Evolutionary conservation across 495 filamentous ascomycete genomes (phyloP), one percentile per base, ranked within the genome.

Genomic region (Trichocladium antarcticum): DNA sequence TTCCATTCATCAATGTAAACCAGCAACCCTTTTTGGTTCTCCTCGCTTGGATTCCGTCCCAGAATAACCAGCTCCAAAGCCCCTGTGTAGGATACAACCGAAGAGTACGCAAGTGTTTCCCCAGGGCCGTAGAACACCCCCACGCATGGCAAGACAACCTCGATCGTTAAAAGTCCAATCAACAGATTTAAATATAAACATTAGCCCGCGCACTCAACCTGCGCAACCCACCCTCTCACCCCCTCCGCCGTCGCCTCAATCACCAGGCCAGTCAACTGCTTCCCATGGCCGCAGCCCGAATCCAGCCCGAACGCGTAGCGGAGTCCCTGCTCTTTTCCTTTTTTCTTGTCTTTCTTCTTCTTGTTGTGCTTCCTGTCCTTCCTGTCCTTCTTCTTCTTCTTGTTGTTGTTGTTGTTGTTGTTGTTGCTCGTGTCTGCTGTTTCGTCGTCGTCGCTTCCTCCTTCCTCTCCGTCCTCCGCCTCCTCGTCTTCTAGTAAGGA

Each of bases 251-350:
- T 58, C 1, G 61, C 74, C 50, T 80, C 77, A 34, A 94, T 75
- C 5, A 96, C 71, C 48, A 92, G 55, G n/a, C 85, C 90, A 2
- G 84, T 85, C 49, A 96, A 59, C 46, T 74, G 71, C 0, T 79
- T 81, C 7, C 86, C 88, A 45, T 79, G 77, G 9, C 85, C 77
- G 59, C 89, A 96, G 1, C 81, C 83, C 0, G 80, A 80, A 61
- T 97, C 92, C 17, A 98, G 69, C 1, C 92, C 92, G 59, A 87
- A 87, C 36, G 81, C 83, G 61, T 88, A 93, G 27, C 62, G 50
- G 12, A 47, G 51, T 8, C 60, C 62, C 9, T 43, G 52, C 31
- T 53, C 27, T 42, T 57, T 43, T 38, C 47, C 45, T 3, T 38
- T 22, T 12, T 43, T 27, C 16, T 48, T 55, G 14, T 46, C 31